These are phyloP conservation scores for Candida nemodendra DNA, from an alignment of 805 yeast species.

Conservation along the genomic window DNA sequence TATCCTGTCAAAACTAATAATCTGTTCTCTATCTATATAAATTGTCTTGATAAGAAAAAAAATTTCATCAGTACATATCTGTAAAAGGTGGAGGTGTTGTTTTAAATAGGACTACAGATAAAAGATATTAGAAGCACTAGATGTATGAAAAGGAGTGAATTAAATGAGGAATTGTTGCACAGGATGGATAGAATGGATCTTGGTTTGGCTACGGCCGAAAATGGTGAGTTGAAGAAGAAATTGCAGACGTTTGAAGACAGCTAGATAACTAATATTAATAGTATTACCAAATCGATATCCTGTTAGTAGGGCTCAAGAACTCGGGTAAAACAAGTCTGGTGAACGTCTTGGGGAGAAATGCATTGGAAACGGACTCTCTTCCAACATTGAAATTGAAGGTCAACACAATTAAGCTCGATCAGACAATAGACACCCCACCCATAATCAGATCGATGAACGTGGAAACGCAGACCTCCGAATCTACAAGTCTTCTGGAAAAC, in stretches of 20 bases:
- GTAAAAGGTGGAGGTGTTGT: no score
- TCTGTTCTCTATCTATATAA: neutral
- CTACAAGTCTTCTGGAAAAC: neutral
- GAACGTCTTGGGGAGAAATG: conserved; percentile 11
- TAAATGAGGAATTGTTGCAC: conserved; percentile 7
- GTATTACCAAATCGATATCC: conserved; percentile 28
- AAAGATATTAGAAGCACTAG: no score
- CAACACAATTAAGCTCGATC: conserved; percentile 11
- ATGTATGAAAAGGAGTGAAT: no score
- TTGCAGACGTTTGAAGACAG: no score
- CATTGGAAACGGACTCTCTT: conserved; percentile 16
- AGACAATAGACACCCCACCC: conserved; percentile 11
- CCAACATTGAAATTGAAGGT: conserved; percentile 27
- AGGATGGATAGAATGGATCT: conserved; percentile 4
- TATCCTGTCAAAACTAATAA: no score
- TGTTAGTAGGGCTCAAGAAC: conserved; percentile 30
- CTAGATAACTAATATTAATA: conserved; percentile 9
- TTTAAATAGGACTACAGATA: no score
- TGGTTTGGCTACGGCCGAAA: conserved; percentile 14
- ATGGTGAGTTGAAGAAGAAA: conserved; percentile 15
- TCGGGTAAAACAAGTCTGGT: conserved; percentile 32
- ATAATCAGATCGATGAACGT: conserved; percentile 5
- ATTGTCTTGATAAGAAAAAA: no score
- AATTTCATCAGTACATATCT: no score
- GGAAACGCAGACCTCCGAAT: conserved; percentile 1